phyloP scores from a whole-genome alignment of 2,329 filamentous ascomycete species.

The Aplosporella prunicola region DNA sequence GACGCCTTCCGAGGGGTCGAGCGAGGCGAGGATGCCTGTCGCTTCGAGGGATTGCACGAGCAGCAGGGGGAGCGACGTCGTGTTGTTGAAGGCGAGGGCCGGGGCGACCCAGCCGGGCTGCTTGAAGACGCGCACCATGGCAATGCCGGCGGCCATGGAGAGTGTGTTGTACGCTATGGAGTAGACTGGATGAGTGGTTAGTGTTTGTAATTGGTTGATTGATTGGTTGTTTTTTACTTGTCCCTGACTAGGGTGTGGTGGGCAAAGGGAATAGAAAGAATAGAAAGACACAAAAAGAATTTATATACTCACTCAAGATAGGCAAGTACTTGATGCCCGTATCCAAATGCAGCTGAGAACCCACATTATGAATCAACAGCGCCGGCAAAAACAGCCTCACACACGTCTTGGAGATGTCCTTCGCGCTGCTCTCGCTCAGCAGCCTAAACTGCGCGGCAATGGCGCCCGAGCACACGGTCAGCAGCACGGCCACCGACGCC shows the following conservation, averaged over 20 bases:
- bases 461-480: conserved; percentile 46
- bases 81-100: conserved; percentile 50
- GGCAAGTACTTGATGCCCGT: conserved; percentile 41
- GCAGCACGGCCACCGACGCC: conserved; percentile 44
- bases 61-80: conserved; percentile 44
- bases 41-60: conserved; percentile 44
- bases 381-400: conserved; percentile 47
- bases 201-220: too few relatives aligned
- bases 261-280: too few relatives aligned
- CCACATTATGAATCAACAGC: conserved; percentile 44
- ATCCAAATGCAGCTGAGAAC: conserved; percentile 40
- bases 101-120: conserved; percentile 46
- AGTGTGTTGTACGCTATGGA: conserved; percentile 40
- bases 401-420: conserved; percentile 44
- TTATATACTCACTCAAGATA: conserved; percentile 31
- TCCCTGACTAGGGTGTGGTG: too few relatives aligned
- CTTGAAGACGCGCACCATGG: conserved; percentile 36
- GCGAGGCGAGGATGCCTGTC: conserved; percentile 46
- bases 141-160: conserved; percentile 40
- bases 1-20: conserved; percentile 37
- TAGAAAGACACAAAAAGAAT: too few relatives aligned
- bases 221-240: too few relatives aligned
- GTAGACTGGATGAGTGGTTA: too few relatives aligned
- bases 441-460: conserved; percentile 42
- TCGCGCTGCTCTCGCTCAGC: conserved; percentile 38